phyloP scores from a whole-genome alignment of 164 flowering plant species.

The Nymphaea thermarum region DNA sequence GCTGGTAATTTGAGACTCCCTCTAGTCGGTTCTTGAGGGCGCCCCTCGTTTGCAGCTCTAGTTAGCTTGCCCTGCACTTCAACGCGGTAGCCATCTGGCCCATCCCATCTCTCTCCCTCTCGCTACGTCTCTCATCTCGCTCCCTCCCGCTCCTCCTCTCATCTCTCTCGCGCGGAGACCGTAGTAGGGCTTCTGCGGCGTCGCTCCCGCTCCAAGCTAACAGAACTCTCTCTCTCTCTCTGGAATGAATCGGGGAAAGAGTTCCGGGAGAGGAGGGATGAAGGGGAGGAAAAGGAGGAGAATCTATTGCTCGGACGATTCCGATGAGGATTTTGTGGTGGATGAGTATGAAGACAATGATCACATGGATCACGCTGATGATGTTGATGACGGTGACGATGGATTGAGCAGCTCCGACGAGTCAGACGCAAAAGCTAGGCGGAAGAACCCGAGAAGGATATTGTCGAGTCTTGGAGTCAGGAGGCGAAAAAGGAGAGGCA shows the following conservation, averaged over 20 bases:
- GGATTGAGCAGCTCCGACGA: neutral
- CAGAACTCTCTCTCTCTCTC: too few species aligned
- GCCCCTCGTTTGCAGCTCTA: too few species aligned
- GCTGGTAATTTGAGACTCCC: too few species aligned
- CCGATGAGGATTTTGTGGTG: conserved; percentile 80
- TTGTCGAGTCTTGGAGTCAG: neutral
- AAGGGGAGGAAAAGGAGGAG: conserved; percentile 5
- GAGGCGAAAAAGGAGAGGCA: neutral
- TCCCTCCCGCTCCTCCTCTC: too few species aligned
- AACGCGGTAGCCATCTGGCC: too few species aligned
- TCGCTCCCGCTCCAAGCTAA: too few species aligned
- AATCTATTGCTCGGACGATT: conserved; percentile 45
- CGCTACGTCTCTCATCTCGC: too few species aligned
- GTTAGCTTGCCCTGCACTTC: too few species aligned
- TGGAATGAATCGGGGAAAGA: neutral
- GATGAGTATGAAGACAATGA: conserved; percentile 30
- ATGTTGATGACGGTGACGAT: conserved; percentile 45
- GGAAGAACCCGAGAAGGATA: neutral
- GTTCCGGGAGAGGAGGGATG: neutral
- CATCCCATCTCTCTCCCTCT: too few species aligned
- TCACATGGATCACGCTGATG: conserved; percentile 15
- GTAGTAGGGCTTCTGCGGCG: too few species aligned
- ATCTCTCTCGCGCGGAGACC: too few species aligned
- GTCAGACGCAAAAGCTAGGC: neutral
- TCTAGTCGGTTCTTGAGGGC: too few species aligned